phyloP scores from a whole-genome alignment of 2,329 filamentous ascomycete genomes.

The Rutstroemia sydowiana region DNA sequence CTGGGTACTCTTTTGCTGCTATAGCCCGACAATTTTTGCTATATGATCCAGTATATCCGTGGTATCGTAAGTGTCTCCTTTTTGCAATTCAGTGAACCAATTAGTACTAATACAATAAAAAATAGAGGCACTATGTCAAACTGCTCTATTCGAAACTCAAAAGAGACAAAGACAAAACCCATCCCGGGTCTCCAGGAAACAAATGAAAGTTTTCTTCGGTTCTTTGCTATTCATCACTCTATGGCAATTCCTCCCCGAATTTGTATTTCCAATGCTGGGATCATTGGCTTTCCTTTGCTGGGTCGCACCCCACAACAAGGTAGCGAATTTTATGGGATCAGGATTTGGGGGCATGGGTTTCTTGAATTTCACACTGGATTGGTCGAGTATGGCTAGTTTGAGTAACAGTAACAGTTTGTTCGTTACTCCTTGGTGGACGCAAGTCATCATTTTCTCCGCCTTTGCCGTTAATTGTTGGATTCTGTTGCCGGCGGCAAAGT shows the following conservation, averaged over 20 bases:
- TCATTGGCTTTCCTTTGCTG: slow-evolving; percentile 57
- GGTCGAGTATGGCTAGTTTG: slow-evolving; percentile 49
- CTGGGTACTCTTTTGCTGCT: slow-evolving; percentile 51
- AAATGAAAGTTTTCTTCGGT: slow-evolving; percentile 50
- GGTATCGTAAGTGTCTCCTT: slow-evolving; percentile 29
- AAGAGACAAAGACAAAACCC: slow-evolving; percentile 44
- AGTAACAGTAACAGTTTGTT: slow-evolving; percentile 40
- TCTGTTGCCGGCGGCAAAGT: slow-evolving; percentile 51
- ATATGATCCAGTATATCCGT: slow-evolving; percentile 50
- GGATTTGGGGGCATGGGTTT: slow-evolving; percentile 57
- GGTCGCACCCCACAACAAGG: slow-evolving; percentile 50
- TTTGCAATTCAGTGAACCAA: not conserved
- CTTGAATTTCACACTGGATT: slow-evolving; percentile 51
- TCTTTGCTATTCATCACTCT: slow-evolving; percentile 44
- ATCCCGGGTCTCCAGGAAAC: slow-evolving; percentile 41
- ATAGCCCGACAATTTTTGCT: slow-evolving; percentile 49
- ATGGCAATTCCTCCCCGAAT: slow-evolving; percentile 58
- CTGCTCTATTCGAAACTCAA: slow-evolving; percentile 51
- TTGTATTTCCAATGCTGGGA: slow-evolving; percentile 50
- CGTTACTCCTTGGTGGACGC: slow-evolving; percentile 52
- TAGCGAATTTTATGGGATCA: slow-evolving; percentile 53
- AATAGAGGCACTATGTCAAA: slow-evolving; percentile 37
- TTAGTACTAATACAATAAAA: too few relatives aligned
- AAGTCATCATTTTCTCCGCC: slow-evolving; percentile 46
- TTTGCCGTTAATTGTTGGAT: slow-evolving; percentile 52